Conservation (phyloP, 2,329 filamentous ascomycete species). For the Penicillium hesseltinei region DNA sequence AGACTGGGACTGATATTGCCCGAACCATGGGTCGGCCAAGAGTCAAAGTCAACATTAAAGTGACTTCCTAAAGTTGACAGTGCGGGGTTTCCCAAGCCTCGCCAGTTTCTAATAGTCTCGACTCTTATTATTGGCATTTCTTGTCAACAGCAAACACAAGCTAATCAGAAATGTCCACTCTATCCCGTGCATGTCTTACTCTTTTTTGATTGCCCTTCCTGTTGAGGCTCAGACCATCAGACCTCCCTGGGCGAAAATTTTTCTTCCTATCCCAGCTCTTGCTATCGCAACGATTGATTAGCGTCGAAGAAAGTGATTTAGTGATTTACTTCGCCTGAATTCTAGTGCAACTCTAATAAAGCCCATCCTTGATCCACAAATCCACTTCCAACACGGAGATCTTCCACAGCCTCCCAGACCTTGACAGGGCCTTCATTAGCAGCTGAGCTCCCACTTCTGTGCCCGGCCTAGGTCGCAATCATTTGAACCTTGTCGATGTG, state of each 20-base stretch:
- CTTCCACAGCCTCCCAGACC: background rate
- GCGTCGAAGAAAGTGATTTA: no score
- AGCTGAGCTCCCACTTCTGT: background rate
- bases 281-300: background rate
- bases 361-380: background rate
- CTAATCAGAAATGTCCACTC: slow-evolving; percentile 4
- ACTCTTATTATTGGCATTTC: background rate
- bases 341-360: background rate
- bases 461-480: background rate
- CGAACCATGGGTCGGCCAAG: background rate
- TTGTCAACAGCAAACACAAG: background rate
- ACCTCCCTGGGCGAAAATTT: background rate
- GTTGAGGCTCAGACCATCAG: slow-evolving; percentile 4
- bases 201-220: background rate
- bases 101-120: background rate
- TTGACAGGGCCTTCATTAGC: background rate
- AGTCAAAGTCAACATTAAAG: background rate
- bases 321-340: background rate
- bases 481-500: background rate
- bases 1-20: background rate
- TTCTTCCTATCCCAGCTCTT: background rate
- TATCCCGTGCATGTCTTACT: slow-evolving; percentile 5
- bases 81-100: background rate
- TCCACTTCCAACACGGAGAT: background rate
- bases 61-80: background rate